A percentile compares a stretch with the other conserved stretches of the same genome.
These are phyloP conservation scores for Tetraselmis chui DNA, from an alignment of 139 green algal species.

Conservation along the genomic window DNA sequence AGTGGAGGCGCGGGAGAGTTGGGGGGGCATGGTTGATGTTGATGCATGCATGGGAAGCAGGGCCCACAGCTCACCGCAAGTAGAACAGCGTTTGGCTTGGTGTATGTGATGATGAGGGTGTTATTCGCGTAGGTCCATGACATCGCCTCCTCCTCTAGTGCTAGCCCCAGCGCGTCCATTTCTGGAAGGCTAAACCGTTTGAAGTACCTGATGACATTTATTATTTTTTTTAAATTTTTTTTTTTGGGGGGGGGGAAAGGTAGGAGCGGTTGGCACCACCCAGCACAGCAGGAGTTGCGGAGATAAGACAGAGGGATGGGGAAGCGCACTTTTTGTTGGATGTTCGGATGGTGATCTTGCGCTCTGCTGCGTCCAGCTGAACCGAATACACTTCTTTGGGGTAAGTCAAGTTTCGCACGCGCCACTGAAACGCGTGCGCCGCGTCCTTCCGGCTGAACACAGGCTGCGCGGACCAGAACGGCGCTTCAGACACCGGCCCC, in stretches of 20 bases:
- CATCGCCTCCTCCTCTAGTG: constrained; percentile 21
- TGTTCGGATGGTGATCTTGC: constrained; percentile 32
- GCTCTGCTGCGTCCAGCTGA: constrained; percentile 15
- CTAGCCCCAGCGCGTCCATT: constrained; percentile 23
- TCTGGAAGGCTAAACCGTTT: constrained; percentile 33
- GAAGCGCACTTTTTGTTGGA: constrained; percentile 39
- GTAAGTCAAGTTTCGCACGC: constrained; percentile 40
- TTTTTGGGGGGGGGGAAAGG: no score
- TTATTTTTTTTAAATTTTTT: neutral
- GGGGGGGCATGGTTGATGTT: no score
- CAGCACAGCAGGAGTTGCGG: no score
- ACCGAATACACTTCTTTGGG: constrained; percentile 25
- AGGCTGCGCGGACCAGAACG: constrained; percentile 8
- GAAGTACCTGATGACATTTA: constrained; percentile 27
- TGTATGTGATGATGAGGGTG: constrained; percentile 38
- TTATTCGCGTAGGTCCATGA: constrained; percentile 31
- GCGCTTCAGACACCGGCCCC: neutral
- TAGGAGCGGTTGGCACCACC: no score
- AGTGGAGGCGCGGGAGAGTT: no score
- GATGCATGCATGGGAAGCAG: no score
- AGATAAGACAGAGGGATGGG: neutral
- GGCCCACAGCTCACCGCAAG: neutral
- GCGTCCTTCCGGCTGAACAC: constrained; percentile 28
- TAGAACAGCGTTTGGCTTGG: constrained; percentile 24
- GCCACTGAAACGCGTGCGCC: constrained; percentile 29